phyloP scores from a whole-genome alignment of 371 early-diverging fungal genomes.

The Rhizopus microsporus region DNA sequence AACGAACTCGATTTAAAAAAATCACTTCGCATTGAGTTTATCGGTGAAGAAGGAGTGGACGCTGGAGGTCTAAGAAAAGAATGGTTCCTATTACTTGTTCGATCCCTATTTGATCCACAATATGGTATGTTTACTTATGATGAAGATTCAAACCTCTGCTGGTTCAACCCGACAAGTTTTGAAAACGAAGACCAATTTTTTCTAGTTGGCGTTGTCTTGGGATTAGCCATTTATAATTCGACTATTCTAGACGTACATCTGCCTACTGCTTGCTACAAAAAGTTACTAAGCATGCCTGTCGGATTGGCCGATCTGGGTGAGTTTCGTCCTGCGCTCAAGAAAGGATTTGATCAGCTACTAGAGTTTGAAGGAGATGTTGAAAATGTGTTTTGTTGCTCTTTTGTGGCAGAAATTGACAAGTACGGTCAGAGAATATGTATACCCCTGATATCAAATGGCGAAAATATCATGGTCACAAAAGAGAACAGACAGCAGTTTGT shows the following conservation, averaged over 20 bases:
- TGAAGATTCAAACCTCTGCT: conserved; percentile 80
- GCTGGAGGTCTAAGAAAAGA: conserved; percentile 97
- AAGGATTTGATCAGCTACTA: conserved; percentile 82
- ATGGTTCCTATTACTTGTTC: conserved; percentile 89
- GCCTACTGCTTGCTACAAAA: conserved; percentile 92
- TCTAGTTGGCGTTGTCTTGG: conserved; percentile 91
- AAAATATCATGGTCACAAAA: conserved; percentile 74
- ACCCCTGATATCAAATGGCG: conserved; percentile 75
- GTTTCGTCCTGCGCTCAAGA: conserved; percentile 70
- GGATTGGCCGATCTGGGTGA: conserved; percentile 60
- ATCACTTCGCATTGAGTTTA: conserved; percentile 81
- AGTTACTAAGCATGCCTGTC: conserved; percentile 73
- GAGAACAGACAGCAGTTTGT: conserved; percentile 79
- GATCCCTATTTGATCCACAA: conserved; percentile 91
- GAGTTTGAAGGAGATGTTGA: conserved; percentile 84
- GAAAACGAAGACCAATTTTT: conserved; percentile 90
- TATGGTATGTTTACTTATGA: conserved; percentile 76
- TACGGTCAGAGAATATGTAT: conserved; percentile 76
- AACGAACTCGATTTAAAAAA: conserved; percentile 82
- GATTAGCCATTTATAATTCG: conserved; percentile 92
- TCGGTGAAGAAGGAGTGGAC: conserved; percentile 90
- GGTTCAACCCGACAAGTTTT: conserved; percentile 89
- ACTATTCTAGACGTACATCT: conserved; percentile 90
- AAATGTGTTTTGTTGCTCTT: conserved; percentile 80
- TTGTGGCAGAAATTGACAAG: conserved; percentile 77